A percentile compares a stretch with the other conserved stretches of the same genome.
Evolutionary conservation across 352 stramenopile species (phyloP).

Genomic region (Phytophthora sojae): DNA sequence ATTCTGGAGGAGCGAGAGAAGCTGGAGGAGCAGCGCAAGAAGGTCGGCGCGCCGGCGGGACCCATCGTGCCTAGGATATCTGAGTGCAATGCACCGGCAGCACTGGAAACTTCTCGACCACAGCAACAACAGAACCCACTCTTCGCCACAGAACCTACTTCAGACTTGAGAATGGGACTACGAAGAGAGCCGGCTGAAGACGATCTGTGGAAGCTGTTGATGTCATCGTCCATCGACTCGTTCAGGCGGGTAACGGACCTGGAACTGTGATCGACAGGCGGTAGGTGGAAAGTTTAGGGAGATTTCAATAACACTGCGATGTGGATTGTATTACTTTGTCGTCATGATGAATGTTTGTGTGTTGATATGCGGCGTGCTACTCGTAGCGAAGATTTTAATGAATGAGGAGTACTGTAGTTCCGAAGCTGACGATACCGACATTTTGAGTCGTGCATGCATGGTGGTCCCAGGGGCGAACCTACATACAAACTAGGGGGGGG

Average conservation of each 20-base stretch:
- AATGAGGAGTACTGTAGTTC: too few species aligned
- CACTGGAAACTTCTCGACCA: conserved; percentile 3
- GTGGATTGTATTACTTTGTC: not conserved
- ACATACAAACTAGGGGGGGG: too few species aligned
- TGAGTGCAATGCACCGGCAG: not conserved
- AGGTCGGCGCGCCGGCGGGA: conserved; percentile 33
- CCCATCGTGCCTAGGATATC: conserved; percentile 19
- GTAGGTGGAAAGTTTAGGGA: not conserved
- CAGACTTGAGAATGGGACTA: not conserved
- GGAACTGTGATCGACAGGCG: conserved; percentile 28
- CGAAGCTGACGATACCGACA: too few species aligned
- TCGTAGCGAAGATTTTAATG: too few species aligned
- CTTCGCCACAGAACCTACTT: conserved; percentile 23
- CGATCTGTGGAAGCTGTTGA: conserved; percentile 76
- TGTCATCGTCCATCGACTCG: conserved; percentile 66
- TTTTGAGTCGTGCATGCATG: too few species aligned
- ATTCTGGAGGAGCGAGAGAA: conserved; percentile 73
- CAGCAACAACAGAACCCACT: conserved; percentile 37
- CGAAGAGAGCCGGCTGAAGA: conserved; percentile 51
- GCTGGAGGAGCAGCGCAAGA: conserved; percentile 66
- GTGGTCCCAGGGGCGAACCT: too few species aligned
- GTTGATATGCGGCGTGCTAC: too few species aligned
- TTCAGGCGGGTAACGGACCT: conserved; percentile 49
- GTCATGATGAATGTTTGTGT: not conserved
- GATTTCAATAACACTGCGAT: not conserved